phyloP scores from a whole-genome alignment of 2,329 filamentous ascomycete genomes.

The Microcera coccophila region DNA sequence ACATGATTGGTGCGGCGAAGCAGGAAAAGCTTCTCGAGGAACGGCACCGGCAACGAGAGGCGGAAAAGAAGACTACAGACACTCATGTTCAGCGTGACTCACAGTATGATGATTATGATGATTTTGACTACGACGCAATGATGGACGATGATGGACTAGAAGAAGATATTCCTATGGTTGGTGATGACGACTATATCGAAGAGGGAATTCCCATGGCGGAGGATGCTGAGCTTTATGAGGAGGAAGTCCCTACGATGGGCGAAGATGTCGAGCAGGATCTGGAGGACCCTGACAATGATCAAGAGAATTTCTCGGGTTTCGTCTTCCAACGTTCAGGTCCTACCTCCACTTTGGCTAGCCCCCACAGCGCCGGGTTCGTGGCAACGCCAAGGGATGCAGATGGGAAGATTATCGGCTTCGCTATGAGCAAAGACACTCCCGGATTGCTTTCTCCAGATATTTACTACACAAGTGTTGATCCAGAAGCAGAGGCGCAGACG shows the following conservation, averaged over 20 bases:
- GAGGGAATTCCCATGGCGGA: conserved; percentile 29
- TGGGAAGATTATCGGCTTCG: conserved; percentile 56
- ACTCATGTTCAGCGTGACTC: conserved; percentile 44
- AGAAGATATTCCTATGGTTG: conserved; percentile 61
- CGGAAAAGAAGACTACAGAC: conserved; percentile 52
- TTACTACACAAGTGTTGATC: conserved; percentile 4
- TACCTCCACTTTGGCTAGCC: conserved; percentile 48
- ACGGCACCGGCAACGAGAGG: conserved; percentile 62
- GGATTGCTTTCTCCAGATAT: conserved; percentile 18
- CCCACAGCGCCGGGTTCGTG: conserved; percentile 43
- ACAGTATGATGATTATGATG: conserved; percentile 59
- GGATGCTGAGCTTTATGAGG: conserved; percentile 21
- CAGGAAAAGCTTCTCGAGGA: conserved; percentile 69
- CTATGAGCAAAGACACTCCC: conserved; percentile 47
- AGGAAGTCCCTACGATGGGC: conserved; percentile 19
- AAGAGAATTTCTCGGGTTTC: conserved; percentile 60
- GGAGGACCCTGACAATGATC: conserved; percentile 30
- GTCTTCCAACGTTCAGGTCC: conserved; percentile 54
- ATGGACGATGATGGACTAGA: conserved; percentile 64
- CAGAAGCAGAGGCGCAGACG: conserved; percentile 7
- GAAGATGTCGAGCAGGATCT: conserved; percentile 1
- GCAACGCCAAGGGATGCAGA: conserved; percentile 53
- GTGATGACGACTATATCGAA: conserved; percentile 41
- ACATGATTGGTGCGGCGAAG: conserved; percentile 67
- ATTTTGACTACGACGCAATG: conserved; percentile 60